A percentile compares a stretch with the other conserved stretches of the same genome.
Conservation (phyloP, 371 early-diverging fungal species). For the Mucor ambiguus region DNA sequence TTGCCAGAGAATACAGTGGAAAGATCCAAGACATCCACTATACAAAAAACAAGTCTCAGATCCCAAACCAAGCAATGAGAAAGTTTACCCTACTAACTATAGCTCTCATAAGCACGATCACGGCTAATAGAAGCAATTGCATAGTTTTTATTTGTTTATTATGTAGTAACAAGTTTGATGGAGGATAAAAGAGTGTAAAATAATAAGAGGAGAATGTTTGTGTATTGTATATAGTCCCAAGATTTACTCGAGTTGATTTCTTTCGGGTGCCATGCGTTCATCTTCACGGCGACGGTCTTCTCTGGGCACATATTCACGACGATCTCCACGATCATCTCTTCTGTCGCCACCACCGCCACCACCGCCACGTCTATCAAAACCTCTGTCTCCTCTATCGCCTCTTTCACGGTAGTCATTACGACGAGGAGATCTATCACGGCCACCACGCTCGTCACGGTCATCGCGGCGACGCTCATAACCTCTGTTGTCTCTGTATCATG, state of each 20-base stretch:
- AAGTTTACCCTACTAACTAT: background rate
- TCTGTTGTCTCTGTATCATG: background rate
- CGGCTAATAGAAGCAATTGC: background rate
- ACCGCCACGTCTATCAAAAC: no score
- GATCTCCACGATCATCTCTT: conserved; percentile 7
- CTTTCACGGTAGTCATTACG: background rate
- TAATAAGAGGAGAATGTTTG: background rate
- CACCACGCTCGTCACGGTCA: conserved; percentile 7
- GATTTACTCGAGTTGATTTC: background rate
- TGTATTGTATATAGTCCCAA: background rate
- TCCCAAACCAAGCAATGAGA: background rate
- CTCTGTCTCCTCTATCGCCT: no score
- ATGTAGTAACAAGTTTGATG: background rate
- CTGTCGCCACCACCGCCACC: background rate
- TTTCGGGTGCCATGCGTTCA: background rate
- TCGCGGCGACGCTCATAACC: conserved; percentile 14
- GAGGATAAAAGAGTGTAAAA: background rate
- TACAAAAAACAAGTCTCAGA: background rate
- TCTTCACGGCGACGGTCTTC: background rate
- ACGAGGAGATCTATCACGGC: conserved; percentile 34
- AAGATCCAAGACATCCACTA: background rate
- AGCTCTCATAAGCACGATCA: background rate
- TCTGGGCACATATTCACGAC: background rate
- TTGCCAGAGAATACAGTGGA: background rate
- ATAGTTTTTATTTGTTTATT: background rate